Evolutionary conservation across 495 filamentous ascomycete genomes (phyloP).

Genomic region (Polyplosphaeria fusca): DNA sequence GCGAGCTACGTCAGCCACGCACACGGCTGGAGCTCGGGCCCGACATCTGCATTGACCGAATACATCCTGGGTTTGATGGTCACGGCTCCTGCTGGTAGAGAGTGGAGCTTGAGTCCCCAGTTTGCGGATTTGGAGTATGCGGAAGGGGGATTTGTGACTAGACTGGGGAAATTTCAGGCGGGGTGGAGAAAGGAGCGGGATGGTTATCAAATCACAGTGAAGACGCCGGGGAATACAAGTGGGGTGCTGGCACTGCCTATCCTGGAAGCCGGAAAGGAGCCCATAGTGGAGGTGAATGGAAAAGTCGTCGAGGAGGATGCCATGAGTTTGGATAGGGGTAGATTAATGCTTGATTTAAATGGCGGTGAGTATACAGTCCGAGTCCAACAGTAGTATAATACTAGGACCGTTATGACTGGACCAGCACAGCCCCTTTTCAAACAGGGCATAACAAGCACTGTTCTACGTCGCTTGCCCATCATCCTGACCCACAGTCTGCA

Average conservation of each 20-base stretch:
- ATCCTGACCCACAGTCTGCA: too few relatives aligned
- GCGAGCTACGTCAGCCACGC: constrained; percentile 36
- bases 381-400: too few relatives aligned
- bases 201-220: constrained; percentile 31
- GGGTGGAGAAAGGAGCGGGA: constrained; percentile 27
- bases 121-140: constrained; percentile 35
- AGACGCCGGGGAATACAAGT: constrained; percentile 36
- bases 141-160: constrained; percentile 38
- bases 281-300: constrained; percentile 35
- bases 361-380: constrained; percentile 1
- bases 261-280: constrained; percentile 23
- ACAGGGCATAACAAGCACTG: too few relatives aligned
- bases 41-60: constrained; percentile 36
- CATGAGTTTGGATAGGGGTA: background rate
- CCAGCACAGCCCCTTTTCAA: too few relatives aligned
- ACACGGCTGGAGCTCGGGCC: constrained; percentile 41
- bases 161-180: constrained; percentile 29
- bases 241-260: constrained; percentile 34
- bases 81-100: constrained; percentile 15
- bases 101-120: constrained; percentile 36
- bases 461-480: too few relatives aligned
- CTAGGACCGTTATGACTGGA: too few relatives aligned
- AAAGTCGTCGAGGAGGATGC: constrained; percentile 1
- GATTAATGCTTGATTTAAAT: background rate
- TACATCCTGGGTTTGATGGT: constrained; percentile 36